phyloP scores from a whole-genome alignment of 2,329 filamentous ascomycete genomes.

The Fusarium floridanum region DNA sequence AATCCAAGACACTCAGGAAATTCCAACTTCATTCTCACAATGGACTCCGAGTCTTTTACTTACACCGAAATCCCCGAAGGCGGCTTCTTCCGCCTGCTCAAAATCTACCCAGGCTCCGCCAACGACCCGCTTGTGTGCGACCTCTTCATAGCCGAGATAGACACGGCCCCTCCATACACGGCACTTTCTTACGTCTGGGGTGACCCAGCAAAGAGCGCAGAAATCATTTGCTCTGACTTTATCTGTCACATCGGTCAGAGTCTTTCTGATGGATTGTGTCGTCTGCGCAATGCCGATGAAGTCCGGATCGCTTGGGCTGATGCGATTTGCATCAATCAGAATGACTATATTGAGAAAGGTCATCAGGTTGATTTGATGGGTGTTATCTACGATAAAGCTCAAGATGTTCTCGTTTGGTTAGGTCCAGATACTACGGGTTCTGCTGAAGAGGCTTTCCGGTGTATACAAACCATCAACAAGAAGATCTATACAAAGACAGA shows the following conservation, averaged over 20 bases:
- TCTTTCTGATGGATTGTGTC: constrained; percentile 7
- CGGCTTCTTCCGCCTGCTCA: constrained; percentile 2
- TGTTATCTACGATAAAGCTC: constrained; percentile 12
- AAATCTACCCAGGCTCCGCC: not conserved
- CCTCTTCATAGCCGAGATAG: constrained; percentile 5
- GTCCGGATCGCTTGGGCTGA: constrained; percentile 5
- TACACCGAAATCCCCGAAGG: not conserved
- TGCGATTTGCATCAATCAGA: constrained; percentile 20
- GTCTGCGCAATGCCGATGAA: not conserved
- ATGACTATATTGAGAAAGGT: constrained; percentile 13
- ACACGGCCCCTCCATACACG: constrained; percentile 1
- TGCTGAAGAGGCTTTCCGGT: constrained; percentile 12
- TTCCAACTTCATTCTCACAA: not conserved
- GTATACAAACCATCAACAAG: constrained; percentile 11
- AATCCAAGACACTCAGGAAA: not conserved
- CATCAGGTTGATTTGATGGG: constrained; percentile 22
- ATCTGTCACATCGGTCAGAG: constrained; percentile 5
- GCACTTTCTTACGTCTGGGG: constrained; percentile 16
- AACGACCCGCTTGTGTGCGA: constrained; percentile 8
- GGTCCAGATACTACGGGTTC: constrained; percentile 6
- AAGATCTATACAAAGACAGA: constrained; percentile 9
- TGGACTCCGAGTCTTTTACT: constrained; percentile 3
- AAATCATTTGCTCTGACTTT: not conserved
- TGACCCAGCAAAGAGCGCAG: not conserved
- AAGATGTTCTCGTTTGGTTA: constrained; percentile 18